phyloP scores from a whole-genome alignment of 2,329 filamentous ascomycete species.

The Arthrobotrys iridis region DNA sequence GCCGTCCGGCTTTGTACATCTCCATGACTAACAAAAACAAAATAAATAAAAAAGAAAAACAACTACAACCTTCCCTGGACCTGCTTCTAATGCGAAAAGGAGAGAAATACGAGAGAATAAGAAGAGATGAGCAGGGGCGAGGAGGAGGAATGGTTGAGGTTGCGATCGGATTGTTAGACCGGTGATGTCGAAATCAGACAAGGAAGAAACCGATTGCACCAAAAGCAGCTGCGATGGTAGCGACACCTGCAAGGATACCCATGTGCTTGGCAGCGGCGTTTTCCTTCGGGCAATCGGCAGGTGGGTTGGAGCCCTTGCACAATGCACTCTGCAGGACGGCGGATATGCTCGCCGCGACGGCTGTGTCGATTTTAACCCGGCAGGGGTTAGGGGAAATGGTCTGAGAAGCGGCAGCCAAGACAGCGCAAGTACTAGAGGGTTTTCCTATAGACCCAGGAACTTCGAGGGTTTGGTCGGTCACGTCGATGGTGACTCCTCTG shows the following conservation, averaged over 20 bases:
- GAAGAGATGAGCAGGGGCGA: no score
- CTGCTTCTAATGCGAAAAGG: no score
- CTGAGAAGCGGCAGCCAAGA: constrained; percentile 11
- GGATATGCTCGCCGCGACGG: constrained; percentile 54
- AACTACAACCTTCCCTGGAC: no score
- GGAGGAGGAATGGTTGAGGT: no score
- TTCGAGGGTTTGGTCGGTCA: background rate
- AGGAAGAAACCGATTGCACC: constrained; percentile 39
- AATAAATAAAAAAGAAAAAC: no score
- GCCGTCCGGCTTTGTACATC: no score
- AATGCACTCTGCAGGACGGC: constrained; percentile 14
- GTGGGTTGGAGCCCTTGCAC: constrained; percentile 37
- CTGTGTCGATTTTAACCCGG: constrained; percentile 51
- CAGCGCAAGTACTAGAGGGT: constrained; percentile 13
- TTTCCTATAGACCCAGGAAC: background rate
- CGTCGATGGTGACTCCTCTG: background rate
- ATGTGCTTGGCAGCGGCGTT: constrained; percentile 13
- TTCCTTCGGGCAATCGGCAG: constrained; percentile 52
- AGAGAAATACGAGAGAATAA: background rate
- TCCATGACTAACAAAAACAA: background rate
- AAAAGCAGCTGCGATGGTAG: constrained; percentile 26
- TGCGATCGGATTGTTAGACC: no score
- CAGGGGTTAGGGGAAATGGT: constrained; percentile 54
- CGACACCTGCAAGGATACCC: constrained; percentile 28
- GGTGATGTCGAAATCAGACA: constrained; percentile 31